phyloP scores from a whole-genome alignment of 2,329 filamentous ascomycete genomes.

The Diplodia seriata region DNA sequence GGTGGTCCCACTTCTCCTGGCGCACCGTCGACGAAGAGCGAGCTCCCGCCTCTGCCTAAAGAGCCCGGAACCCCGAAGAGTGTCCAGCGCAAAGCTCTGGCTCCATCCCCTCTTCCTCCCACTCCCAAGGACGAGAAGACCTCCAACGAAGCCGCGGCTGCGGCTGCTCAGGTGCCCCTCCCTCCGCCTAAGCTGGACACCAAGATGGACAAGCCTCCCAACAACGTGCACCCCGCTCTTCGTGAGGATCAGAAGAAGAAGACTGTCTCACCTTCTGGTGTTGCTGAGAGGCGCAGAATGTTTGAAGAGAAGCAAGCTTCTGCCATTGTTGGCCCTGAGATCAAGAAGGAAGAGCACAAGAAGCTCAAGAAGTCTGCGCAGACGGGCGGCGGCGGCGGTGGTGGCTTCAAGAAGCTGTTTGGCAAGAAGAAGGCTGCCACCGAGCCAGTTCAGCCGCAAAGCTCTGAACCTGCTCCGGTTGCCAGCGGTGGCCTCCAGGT shows the following conservation, averaged over 20 bases:
- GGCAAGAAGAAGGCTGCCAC: conserved; percentile 45
- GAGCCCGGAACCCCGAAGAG: conserved; percentile 36
- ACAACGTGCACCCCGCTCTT: conserved; percentile 53
- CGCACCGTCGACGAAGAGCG: conserved; percentile 40
- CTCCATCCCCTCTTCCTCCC: conserved; percentile 37
- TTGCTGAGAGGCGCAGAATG: conserved; percentile 29
- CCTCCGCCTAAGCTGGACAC: conserved; percentile 35
- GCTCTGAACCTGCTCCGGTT: not conserved
- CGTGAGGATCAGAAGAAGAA: conserved; percentile 37
- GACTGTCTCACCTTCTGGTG: conserved; percentile 33
- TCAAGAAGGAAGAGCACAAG: conserved; percentile 44
- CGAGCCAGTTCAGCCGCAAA: not conserved
- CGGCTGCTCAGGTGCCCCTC: conserved; percentile 45
- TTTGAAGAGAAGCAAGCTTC: conserved; percentile 29
- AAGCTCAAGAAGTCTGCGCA: conserved; percentile 46
- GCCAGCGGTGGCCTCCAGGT: conserved; percentile 36
- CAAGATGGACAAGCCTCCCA: conserved; percentile 24
- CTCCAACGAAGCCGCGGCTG: conserved; percentile 7
- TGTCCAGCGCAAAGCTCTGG: conserved; percentile 38
- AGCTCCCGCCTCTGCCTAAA: conserved; percentile 52
- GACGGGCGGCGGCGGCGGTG: conserved; percentile 39
- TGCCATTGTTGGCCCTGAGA: conserved; percentile 34
- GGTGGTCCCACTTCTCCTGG: conserved; percentile 9
- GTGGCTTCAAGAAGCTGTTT: conserved; percentile 51
- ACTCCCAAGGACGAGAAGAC: conserved; percentile 10